Evolutionary conservation across 1,284 basidiomycete genomes (phyloP).

Genomic region (Trichosporon inkin): DNA sequence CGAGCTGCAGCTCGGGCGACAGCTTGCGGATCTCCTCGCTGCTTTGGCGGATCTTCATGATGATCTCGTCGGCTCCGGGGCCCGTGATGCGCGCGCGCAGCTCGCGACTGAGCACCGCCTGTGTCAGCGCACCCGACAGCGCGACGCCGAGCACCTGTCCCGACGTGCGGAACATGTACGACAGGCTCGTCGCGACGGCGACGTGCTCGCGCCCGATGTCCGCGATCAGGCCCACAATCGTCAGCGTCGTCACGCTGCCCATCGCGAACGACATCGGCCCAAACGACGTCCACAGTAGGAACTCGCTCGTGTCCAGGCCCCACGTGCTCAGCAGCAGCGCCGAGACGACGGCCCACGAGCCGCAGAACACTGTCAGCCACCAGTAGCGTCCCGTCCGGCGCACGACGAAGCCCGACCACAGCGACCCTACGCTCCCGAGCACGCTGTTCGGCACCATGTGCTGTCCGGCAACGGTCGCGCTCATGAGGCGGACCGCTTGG

Average conservation of each 20-base stretch:
- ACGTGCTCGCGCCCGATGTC: conserved; percentile 73
- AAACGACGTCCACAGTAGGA: conserved; percentile 22
- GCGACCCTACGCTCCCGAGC: conserved; percentile 71
- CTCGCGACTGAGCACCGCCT: conserved; percentile 65
- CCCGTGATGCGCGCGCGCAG: conserved; percentile 69
- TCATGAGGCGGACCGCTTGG: conserved; percentile 71
- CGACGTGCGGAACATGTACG: conserved; percentile 82
- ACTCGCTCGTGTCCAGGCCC: conserved; percentile 55
- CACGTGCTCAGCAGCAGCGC: conserved; percentile 32
- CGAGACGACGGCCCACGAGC: conserved; percentile 26
- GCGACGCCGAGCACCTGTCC: conserved; percentile 87
- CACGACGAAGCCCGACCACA: conserved; percentile 81
- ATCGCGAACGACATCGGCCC: conserved; percentile 24
- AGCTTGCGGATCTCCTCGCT: conserved; percentile 72
- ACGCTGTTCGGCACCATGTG: conserved; percentile 85
- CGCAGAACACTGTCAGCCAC: conserved; percentile 52
- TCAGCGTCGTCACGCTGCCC: conserved; percentile 39
- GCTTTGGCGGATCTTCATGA: conserved; percentile 64
- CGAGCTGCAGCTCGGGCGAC: conserved; percentile 58
- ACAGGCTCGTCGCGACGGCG: conserved; percentile 78
- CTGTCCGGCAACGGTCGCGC: conserved; percentile 67
- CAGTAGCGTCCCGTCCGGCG: conserved; percentile 75
- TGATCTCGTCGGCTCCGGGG: conserved; percentile 58
- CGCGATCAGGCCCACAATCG: conserved; percentile 66
- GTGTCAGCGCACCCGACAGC: conserved; percentile 72